A percentile compares a stretch with the other conserved stretches of the same genome.
phyloP scores from a whole-genome alignment of 345 rosid species.

The Sapria himalayana region DNA sequence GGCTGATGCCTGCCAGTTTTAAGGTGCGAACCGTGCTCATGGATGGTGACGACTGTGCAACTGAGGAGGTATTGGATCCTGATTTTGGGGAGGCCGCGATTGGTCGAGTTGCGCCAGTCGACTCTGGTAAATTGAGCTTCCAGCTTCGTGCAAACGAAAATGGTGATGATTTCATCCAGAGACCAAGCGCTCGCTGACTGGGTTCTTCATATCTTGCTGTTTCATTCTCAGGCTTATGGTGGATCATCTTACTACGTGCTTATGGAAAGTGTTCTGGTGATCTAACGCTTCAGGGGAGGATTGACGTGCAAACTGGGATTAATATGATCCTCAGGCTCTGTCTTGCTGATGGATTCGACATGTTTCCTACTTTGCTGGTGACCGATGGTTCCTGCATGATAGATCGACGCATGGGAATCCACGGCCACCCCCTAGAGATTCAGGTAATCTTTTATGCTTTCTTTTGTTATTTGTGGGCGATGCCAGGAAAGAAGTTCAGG shows the following conservation, averaged over 20 bases:
- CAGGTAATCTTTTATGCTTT: slow-evolving; percentile 26
- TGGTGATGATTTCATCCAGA: no score
- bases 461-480: no score
- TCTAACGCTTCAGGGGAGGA: slow-evolving; percentile 65
- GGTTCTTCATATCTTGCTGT: slow-evolving; percentile 6
- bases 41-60: slow-evolving; percentile 61
- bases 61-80: slow-evolving; percentile 80
- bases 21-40: slow-evolving; percentile 74
- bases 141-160: no score
- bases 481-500: no score
- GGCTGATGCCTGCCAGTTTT: slow-evolving; percentile 92
- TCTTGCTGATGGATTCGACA: slow-evolving; percentile 93
- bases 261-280: slow-evolving; percentile 82
- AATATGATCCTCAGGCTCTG: slow-evolving; percentile 76
- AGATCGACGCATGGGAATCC: slow-evolving; percentile 97
- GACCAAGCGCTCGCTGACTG: no score
- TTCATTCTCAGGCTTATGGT: slow-evolving; percentile 58
- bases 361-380: slow-evolving; percentile 84
- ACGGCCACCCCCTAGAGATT: slow-evolving; percentile 89
- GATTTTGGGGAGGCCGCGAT: slow-evolving; percentile 96
- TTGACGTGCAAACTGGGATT: slow-evolving; percentile 91
- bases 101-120: slow-evolving; percentile 97
- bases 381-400: slow-evolving; percentile 99
- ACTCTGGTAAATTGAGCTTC: slow-evolving; percentile 76
- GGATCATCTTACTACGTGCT: slow-evolving; percentile 82